A percentile compares a stretch with the other conserved stretches of the same genome.
Evolutionary conservation across 176 grass and related monocot species (phyloP).

Genomic region (Rhipidocladum racemiflorum): DNA sequence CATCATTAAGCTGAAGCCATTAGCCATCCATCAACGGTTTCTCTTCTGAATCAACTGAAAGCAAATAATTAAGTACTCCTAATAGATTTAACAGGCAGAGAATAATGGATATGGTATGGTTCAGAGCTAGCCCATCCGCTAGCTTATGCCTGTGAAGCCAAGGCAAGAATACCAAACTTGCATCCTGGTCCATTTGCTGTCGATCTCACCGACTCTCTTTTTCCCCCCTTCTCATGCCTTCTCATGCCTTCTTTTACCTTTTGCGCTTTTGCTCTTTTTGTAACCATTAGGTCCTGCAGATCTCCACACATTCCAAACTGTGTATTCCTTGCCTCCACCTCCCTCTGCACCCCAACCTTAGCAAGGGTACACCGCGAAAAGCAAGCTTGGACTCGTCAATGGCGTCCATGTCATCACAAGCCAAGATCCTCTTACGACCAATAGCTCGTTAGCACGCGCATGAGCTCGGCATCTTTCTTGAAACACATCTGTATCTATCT

Average conservation of each 20-base stretch:
- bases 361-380: conserved; percentile 47
- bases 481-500: neutral
- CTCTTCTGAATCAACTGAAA: neutral
- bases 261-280: conserved; percentile 79
- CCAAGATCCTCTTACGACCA: conserved; percentile 37
- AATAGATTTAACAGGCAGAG: neutral
- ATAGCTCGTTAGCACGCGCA: neutral
- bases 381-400: conserved; percentile 87
- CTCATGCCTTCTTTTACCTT: conserved; percentile 45
- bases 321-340: conserved; percentile 27
- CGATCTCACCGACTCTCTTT: conserved; percentile 36
- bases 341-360: conserved; percentile 8
- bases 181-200: conserved; percentile 50
- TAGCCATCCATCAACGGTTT: neutral
- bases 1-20: neutral
- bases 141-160: conserved; percentile 26
- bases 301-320: conserved; percentile 85
- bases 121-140: neutral
- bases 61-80: neutral
- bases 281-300: conserved; percentile 51
- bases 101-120: conserved; percentile 1
- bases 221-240: conserved; percentile 26
- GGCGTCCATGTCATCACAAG: conserved; percentile 22
- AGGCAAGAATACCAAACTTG: conserved; percentile 78
- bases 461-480: neutral